Evolutionary conservation across 495 filamentous ascomycete species (phyloP), one percentile per base, ranked within the genome.

Genomic region (Hypoxylon rickii): DNA sequence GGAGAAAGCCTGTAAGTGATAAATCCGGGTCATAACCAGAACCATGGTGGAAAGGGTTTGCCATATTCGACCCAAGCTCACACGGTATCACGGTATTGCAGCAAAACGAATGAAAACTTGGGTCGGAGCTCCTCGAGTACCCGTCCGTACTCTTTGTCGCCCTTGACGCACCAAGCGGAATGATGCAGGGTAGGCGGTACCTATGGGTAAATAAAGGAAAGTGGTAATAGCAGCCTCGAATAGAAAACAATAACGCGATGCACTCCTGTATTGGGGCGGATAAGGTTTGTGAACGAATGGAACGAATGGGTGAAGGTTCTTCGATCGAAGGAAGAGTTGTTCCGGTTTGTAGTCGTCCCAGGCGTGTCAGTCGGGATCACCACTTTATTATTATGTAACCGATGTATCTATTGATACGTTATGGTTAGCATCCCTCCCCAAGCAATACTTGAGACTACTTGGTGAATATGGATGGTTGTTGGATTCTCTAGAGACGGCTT

Each of bases 41-140:
- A 36, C 59, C 61, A 55, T 66, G 58, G 1, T 61, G 61, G 24
- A 63, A 69, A 8, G 66, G 64, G 51, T 67, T 70, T 18, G 69
- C 47, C 69, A 71, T 71, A 54, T 36, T 48, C 34, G 42, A 32
- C 47, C 44, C 37, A n/a, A 15, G 18, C 44, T 45, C 37, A 22
- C 13, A 8, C 17, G 36, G 41, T 21, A 21, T 47, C 13, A 8
- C 17, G 36, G 41, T 21, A 21, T 47, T 16, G 7, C 24, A 46
- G 33, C 4, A 20, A 34, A 37, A 47, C 16, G 24, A 44, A 58
- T 19, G 37, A 44, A 18, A 45, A 40, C 31, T 36, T 34, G 13
- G 34, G 34, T 34, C 20, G 39, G 12, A 55, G 20, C 39, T 42
- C 22, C 39, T 22, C 44, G 21, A 36, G 37, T 45, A 32, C n/a